phyloP scores from a whole-genome alignment of 1,284 basidiomycete species.

The Irpex sp. region DNA sequence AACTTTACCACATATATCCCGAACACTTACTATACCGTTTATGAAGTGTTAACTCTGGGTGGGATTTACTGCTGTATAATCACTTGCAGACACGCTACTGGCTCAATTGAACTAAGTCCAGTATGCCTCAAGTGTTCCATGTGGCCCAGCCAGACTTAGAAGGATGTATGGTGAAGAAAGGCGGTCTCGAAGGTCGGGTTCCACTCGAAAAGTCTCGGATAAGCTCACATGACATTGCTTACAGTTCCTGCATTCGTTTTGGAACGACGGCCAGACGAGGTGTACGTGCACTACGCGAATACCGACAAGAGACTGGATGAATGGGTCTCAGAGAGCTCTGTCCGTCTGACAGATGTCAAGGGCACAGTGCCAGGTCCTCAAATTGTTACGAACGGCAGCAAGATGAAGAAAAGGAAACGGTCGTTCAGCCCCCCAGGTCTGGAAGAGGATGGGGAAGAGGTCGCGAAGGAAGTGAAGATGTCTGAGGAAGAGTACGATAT shows the following conservation, averaged over 20 bases:
- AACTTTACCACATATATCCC: too few species aligned
- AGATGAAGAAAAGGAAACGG: conserved; percentile 12
- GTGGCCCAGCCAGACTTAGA: conserved; percentile 13
- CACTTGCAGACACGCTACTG: too few species aligned
- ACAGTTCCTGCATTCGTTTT: conserved; percentile 49
- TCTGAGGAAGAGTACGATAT: conserved; percentile 68
- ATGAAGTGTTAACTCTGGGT: too few species aligned
- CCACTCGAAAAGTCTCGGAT: conserved; percentile 2
- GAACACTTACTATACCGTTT: too few species aligned
- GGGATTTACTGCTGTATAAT: too few species aligned
- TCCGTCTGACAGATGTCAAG: conserved; percentile 25
- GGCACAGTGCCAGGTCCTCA: background rate
- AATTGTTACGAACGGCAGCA: background rate
- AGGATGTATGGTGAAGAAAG: conserved; percentile 30
- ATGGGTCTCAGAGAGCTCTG: conserved; percentile 54
- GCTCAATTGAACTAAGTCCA: background rate
- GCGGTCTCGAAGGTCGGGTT: conserved; percentile 44
- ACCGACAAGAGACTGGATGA: conserved; percentile 76
- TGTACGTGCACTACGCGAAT: conserved; percentile 67
- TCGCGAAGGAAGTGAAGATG: conserved; percentile 32
- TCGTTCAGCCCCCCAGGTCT: conserved; percentile 5
- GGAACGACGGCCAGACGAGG: conserved; percentile 43
- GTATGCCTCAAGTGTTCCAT: conserved; percentile 24
- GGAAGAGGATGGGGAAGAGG: conserved; percentile 14
- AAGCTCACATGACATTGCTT: conserved; percentile 9